These are phyloP conservation scores for Apostasia ramifera DNA, from an alignment of 106 monocot genomes.

Conservation along the genomic window DNA sequence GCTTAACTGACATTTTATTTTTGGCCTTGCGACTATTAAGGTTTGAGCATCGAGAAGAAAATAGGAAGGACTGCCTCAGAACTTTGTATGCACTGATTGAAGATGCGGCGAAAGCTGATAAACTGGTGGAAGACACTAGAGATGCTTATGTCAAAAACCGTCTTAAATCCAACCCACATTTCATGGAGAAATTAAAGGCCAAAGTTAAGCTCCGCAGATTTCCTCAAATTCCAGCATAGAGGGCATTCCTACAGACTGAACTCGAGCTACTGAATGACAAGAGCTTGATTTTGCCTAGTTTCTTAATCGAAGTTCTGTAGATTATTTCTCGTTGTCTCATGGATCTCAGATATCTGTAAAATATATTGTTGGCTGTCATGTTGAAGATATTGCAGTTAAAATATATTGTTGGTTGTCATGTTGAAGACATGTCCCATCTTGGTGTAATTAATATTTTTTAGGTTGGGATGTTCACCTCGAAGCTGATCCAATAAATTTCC, in stretches of 20 bases:
- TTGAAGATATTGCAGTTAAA: too few species aligned
- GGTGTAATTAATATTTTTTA: too few species aligned
- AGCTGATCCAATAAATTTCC: too few species aligned
- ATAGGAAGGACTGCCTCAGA: conserved; percentile 93
- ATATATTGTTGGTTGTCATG: too few species aligned
- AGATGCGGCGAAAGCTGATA: conserved; percentile 80
- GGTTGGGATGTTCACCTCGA: too few species aligned
- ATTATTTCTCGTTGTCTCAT: too few species aligned
- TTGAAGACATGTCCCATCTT: too few species aligned
- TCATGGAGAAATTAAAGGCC: conserved; percentile 67
- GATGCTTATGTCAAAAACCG: conserved; percentile 62
- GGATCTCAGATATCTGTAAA: too few species aligned
- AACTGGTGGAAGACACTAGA: conserved; percentile 55
- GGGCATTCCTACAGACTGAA: neutral
- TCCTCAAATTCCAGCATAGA: neutral
- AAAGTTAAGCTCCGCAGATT: conserved; percentile 30
- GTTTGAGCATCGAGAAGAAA: conserved; percentile 94
- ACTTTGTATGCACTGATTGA: conserved; percentile 77
- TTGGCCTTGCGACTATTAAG: conserved; percentile 17
- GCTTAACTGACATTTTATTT: neutral
- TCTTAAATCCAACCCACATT: conserved; percentile 57
- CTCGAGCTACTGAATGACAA: too few species aligned
- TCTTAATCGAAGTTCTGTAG: too few species aligned
- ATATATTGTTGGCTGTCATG: too few species aligned
- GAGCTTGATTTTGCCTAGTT: too few species aligned